Conservation (phyloP, 805 yeast species). For the Candida insectalens region DNA sequence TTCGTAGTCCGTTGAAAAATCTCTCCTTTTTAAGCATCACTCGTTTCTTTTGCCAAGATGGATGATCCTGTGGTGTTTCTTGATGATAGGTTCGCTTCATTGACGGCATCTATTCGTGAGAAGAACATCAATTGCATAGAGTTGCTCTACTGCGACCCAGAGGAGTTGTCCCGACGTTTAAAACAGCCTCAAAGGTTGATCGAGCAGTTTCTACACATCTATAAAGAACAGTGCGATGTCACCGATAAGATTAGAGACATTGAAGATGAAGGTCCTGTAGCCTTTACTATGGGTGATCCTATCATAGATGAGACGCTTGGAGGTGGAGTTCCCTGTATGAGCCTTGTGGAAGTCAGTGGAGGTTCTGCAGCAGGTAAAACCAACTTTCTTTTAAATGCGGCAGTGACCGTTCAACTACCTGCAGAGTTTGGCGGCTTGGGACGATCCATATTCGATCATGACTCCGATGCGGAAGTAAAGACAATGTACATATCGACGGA, state of each 20-base stretch:
- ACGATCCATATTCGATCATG: constrained; percentile 15
- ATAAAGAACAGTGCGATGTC: too few species aligned
- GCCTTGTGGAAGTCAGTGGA: constrained; percentile 71
- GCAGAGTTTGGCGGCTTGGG: constrained; percentile 36
- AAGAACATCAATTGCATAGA: background rate
- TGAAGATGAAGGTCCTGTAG: background rate
- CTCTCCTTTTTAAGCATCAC: too few species aligned
- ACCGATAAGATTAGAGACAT: too few species aligned
- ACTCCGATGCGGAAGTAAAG: constrained; percentile 16
- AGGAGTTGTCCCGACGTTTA: background rate
- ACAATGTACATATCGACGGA: constrained; percentile 80
- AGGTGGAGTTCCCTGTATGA: constrained; percentile 43
- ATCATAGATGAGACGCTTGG: constrained; percentile 37
- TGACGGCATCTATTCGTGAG: background rate
- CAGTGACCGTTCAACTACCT: constrained; percentile 48
- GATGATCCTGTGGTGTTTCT: background rate
- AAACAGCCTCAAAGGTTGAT: too few species aligned
- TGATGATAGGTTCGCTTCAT: background rate
- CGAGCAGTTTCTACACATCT: too few species aligned
- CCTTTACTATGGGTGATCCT: constrained; percentile 45
- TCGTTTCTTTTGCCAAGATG: too few species aligned
- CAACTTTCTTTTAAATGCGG: constrained; percentile 61
- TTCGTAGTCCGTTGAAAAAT: too few species aligned
- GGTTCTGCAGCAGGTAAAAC: constrained; percentile 84
- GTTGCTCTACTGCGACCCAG: background rate